Base-by-base conservation (phyloP, 208 protist genomes). In the Blechomonas ayalai region DNA sequence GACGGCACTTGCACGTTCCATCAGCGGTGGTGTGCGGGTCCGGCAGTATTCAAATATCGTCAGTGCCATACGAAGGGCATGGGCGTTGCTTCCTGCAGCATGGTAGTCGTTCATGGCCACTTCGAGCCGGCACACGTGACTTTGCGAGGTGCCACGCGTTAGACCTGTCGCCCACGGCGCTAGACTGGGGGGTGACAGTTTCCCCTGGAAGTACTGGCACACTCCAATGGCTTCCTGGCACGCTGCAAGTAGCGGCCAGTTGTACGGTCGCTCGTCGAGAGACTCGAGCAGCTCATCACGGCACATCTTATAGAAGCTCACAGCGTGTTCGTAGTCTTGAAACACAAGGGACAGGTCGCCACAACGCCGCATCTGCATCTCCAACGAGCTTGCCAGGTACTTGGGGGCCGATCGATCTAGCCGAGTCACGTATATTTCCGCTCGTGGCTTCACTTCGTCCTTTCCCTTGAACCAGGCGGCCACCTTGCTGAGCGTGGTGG, bases 311-410 rank as follows among this genome's bases (percentile, higher is more conserved):
- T 81, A 89, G 52, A 78, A 88, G 33, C 46, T 53, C 2, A 62
- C 38, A 13, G 83, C 83, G 5, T 53, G 50, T 12, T 75, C 64
- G 47, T 73, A 86, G 52, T 92, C 79, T 23, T 67, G 68, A 27
- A 92, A 48, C 4, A 48, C 51, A 19, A 92, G 44, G 26, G 61
- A 73, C 39, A 89, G 47, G 39, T 92, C 83, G 13, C 57, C 83
- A 35, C 68, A 78, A 27, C 72, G 76, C 0, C 83, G 79, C 79
- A 87, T 89, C 56, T 84, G 79, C 79, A 92, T 82, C 42, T 88
- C 76, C 12, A 92, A 36, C 22, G 79, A 82, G 35, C 55, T 61
- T 10, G 73, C 62, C 29, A 79, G 37, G 63, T 88, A 92, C 44
- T 39, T 66, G 9, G 65, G 38, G 8, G 37, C 26, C 20, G 29